phyloP scores from a whole-genome alignment of 495 filamentous ascomycete species.

The Rhypophila decipiens region DNA sequence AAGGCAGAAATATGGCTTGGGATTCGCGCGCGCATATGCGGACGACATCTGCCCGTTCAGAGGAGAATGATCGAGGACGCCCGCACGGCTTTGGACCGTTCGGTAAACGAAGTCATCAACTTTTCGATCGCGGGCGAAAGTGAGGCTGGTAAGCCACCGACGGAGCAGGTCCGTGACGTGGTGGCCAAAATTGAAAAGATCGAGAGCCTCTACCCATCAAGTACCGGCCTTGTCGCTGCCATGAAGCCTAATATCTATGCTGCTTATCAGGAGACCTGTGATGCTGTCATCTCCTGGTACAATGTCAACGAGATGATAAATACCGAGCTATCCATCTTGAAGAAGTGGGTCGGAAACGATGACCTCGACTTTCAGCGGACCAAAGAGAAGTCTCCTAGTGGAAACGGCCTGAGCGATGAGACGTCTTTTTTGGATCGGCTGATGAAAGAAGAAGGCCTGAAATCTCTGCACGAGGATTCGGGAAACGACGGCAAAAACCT shows the following conservation, averaged over 20 bases:
- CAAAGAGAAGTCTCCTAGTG: slow-evolving; percentile 44
- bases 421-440: slow-evolving; percentile 93
- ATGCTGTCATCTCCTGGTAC: slow-evolving; percentile 89
- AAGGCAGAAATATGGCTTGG: slow-evolving; percentile 88
- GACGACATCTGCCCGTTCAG: slow-evolving; percentile 76
- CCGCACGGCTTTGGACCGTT: slow-evolving; percentile 56
- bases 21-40: slow-evolving; percentile 72
- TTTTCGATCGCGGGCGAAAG: slow-evolving; percentile 93
- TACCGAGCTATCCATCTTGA: slow-evolving; percentile 81
- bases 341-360: slow-evolving; percentile 93
- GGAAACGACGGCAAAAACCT: slow-evolving; percentile 30
- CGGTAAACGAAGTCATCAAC: slow-evolving; percentile 79
- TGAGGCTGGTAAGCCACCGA: slow-evolving; percentile 79
- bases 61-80: slow-evolving; percentile 76
- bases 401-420: slow-evolving; percentile 71
- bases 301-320: slow-evolving; percentile 98
- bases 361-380: slow-evolving; percentile 83
- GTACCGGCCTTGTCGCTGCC: slow-evolving; percentile 59
- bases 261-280: slow-evolving; percentile 70
- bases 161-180: slow-evolving; percentile 81
- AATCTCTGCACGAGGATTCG: slow-evolving; percentile 76
- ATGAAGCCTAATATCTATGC: slow-evolving; percentile 68
- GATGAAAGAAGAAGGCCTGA: slow-evolving; percentile 93
- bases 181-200: slow-evolving; percentile 83
- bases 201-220: slow-evolving; percentile 77